These are phyloP conservation scores for Alternaria hordeiaustralica DNA, from an alignment of 2,329 filamentous ascomycete genomes.

Conservation along the genomic window DNA sequence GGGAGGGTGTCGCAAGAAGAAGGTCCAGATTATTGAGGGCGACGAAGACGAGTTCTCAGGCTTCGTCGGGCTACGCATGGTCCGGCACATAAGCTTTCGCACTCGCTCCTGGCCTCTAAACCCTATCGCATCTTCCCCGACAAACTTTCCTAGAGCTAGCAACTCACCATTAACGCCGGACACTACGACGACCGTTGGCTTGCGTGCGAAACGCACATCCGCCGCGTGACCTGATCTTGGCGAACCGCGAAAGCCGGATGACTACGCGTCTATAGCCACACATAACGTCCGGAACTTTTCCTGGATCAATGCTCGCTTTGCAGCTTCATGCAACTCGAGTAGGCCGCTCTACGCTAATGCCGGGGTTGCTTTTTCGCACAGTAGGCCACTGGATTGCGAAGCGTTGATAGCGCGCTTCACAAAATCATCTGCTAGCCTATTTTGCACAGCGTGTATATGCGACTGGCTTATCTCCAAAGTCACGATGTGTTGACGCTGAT, in stretches of 20 bases:
- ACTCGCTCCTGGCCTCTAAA: not conserved
- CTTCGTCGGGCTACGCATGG: not conserved
- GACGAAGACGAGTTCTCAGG: not conserved
- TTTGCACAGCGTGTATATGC: not conserved
- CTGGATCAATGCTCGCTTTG: not conserved
- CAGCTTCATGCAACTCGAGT: not conserved
- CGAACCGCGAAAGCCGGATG: not conserved
- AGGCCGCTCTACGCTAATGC: slow-evolving; percentile 3
- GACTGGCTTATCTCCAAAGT: not conserved
- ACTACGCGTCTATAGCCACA: not conserved
- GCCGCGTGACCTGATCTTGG: not conserved
- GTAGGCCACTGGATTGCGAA: slow-evolving; percentile 5
- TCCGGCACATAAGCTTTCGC: not conserved
- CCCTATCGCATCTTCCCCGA: not conserved
- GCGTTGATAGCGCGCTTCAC: not conserved
- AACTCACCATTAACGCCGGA: not conserved
- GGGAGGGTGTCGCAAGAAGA: not conserved
- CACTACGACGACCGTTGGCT: not conserved
- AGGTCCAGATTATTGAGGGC: not conserved
- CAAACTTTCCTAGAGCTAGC: not conserved
- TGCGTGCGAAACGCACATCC: not conserved
- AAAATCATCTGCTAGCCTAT: not conserved
- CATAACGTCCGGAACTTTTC: slow-evolving; percentile 4
- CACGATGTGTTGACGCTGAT: not conserved
- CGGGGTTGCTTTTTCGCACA: not conserved